Evolutionary conservation across 495 filamentous ascomycete genomes (phyloP).

Genomic region (Penicillium antarcticum): DNA sequence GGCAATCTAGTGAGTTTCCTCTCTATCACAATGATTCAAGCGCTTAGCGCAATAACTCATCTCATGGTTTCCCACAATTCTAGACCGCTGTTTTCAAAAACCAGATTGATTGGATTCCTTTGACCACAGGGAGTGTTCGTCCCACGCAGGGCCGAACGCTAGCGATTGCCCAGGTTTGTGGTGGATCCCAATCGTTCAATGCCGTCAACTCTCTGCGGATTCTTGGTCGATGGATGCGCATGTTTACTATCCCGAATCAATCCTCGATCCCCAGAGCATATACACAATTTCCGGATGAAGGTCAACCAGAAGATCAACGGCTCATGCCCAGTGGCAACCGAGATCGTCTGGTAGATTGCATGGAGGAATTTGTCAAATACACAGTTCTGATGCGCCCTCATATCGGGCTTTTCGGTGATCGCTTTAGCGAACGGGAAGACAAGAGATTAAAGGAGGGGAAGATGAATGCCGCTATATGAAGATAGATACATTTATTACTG

Average conservation of each 20-base stretch:
- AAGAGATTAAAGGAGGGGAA: slow-evolving; percentile 19
- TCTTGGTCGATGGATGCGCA: slow-evolving; percentile 74
- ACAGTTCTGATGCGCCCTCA: slow-evolving; percentile 63
- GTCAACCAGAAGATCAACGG: slow-evolving; percentile 47
- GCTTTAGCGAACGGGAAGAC: slow-evolving; percentile 57
- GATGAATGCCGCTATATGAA: background rate
- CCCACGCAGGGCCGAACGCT: slow-evolving; percentile 69
- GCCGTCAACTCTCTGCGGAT: slow-evolving; percentile 69
- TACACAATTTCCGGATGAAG: slow-evolving; percentile 58
- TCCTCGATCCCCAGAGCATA: slow-evolving; percentile 63
- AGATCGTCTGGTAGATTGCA: slow-evolving; percentile 68
- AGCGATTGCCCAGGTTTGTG: slow-evolving; percentile 61
- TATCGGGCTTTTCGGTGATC: slow-evolving; percentile 60
- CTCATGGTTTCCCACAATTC: background rate
- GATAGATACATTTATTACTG: too few species aligned
- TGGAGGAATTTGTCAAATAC: slow-evolving; percentile 77
- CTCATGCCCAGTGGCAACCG: slow-evolving; percentile 61
- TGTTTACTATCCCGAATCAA: slow-evolving; percentile 73
- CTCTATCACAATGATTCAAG: background rate
- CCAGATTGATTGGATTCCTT: slow-evolving; percentile 73
- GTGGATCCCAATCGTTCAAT: slow-evolving; percentile 71
- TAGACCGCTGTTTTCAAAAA: slow-evolving; percentile 72
- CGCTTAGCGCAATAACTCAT: background rate
- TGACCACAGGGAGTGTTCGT: slow-evolving; percentile 58
- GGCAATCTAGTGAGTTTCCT: slow-evolving; percentile 52